Evolutionary conservation across 1,139 yeast genomes (phyloP).

Genomic region (Suhomyces ambrosiae): DNA sequence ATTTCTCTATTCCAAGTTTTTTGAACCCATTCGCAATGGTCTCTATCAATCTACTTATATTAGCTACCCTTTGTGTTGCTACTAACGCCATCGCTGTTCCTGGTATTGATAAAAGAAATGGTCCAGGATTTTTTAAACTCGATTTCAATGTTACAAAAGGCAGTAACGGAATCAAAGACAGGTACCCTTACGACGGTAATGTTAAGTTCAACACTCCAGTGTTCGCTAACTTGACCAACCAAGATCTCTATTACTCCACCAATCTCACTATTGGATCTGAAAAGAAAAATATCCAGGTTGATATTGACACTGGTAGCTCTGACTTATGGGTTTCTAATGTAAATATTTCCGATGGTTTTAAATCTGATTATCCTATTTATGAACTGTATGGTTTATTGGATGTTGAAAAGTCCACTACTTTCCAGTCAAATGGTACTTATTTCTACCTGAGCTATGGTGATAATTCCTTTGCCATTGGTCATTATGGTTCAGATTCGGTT

Average conservation of each 20-base stretch:
- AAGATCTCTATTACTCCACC: slow-evolving; percentile 16
- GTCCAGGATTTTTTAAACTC: slow-evolving; percentile 14
- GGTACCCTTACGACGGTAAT: slow-evolving; percentile 6
- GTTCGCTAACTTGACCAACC: slow-evolving; percentile 16
- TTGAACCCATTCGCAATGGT: not conserved
- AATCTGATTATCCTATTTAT: not conserved
- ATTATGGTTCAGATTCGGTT: slow-evolving; percentile 12
- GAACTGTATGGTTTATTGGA: slow-evolving; percentile 27
- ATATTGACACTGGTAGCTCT: slow-evolving; percentile 26
- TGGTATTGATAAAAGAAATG: slow-evolving; percentile 6
- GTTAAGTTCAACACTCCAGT: not conserved
- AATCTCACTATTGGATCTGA: slow-evolving; percentile 18
- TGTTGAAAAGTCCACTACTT: slow-evolving; percentile 11
- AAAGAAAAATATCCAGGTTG: slow-evolving; percentile 15
- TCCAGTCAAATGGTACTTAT: not conserved
- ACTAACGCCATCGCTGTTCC: not conserved
- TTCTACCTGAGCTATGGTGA: slow-evolving; percentile 16
- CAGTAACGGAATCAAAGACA: not conserved
- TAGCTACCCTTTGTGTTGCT: not conserved
- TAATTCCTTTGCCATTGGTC: slow-evolving; percentile 12
- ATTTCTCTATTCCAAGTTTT: not conserved
- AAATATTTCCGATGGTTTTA: slow-evolving; percentile 17
- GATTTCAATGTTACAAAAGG: slow-evolving; percentile 3
- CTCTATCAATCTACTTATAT: not conserved
- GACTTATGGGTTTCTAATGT: slow-evolving; percentile 22